Percentiles rank a stretch among this genome's conserved stretches.
Conservation (phyloP, 176 grass and related monocot genomes). For the Microstegium vimineum region DNA sequence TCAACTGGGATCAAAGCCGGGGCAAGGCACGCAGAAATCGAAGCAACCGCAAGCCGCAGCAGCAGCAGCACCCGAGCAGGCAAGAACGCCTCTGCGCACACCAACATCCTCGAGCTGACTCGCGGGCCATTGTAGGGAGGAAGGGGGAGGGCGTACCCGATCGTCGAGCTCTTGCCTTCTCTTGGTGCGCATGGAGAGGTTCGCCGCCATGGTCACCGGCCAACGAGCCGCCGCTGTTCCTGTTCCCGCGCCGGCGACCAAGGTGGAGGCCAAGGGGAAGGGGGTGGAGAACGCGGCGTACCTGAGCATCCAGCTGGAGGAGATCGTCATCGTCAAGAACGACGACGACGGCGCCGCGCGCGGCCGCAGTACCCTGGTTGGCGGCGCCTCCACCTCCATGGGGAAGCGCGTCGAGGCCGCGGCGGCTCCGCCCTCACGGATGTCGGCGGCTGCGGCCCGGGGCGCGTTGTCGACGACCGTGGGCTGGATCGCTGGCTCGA, state of each 20-base stretch:
- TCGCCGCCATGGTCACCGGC: slow-evolving; percentile 27
- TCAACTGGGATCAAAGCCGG: neutral
- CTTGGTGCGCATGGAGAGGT: slow-evolving; percentile 35
- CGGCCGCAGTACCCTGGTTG: neutral
- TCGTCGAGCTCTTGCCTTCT: neutral
- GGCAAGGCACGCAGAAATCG: neutral
- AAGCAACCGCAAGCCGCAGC: no score
- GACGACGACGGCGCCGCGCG: neutral
- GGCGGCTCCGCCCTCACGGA: neutral
- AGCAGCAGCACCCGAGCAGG: no score
- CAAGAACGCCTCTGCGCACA: neutral
- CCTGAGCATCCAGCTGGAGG: slow-evolving; percentile 40
- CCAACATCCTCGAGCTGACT: neutral
- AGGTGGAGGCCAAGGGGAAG: neutral
- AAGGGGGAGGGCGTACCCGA: neutral
- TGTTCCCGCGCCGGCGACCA: neutral
- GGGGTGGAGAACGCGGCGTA: neutral
- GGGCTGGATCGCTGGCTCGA: slow-evolving; percentile 5
- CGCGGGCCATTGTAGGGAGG: neutral
- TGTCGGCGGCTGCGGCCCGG: neutral
- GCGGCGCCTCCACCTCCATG: neutral
- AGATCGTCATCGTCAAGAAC: slow-evolving; percentile 53
- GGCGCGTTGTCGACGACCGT: neutral
- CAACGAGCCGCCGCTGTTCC: neutral
- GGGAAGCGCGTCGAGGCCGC: neutral